Evolutionary conservation across 1,139 yeast genomes (phyloP).

Genomic region (Taphrina populina): DNA sequence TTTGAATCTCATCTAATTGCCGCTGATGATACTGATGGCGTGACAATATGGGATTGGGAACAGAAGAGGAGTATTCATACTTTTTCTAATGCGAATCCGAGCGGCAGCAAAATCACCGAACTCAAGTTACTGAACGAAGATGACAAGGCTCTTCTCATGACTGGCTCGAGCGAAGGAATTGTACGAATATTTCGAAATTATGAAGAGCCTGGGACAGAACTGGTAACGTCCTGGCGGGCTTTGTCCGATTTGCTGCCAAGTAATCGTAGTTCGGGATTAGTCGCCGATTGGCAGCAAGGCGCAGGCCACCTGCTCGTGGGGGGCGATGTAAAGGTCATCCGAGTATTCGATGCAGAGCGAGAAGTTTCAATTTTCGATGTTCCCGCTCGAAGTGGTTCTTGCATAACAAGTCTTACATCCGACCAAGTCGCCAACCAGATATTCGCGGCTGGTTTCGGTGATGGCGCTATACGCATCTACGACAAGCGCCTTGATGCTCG

Average conservation of each 20-base stretch:
- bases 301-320: slow-evolving; percentile 88
- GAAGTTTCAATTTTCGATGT: slow-evolving; percentile 83
- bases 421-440: slow-evolving; percentile 96
- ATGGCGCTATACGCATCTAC: slow-evolving; percentile 85
- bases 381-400: slow-evolving; percentile 88
- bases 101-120: slow-evolving; percentile 85
- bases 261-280: slow-evolving; percentile 76
- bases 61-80: slow-evolving; percentile 57
- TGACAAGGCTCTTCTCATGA: slow-evolving; percentile 75
- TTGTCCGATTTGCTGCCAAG: slow-evolving; percentile 78
- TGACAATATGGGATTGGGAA: slow-evolving; percentile 90
- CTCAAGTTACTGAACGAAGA: slow-evolving; percentile 86
- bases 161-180: slow-evolving; percentile 93
- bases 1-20: slow-evolving; percentile 82
- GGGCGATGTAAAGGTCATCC: slow-evolving; percentile 88
- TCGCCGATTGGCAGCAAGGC: slow-evolving; percentile 96
- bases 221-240: slow-evolving; percentile 91
- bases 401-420: slow-evolving; percentile 83
- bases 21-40: slow-evolving; percentile 79
- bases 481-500: slow-evolving; percentile 83
- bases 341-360: slow-evolving; percentile 96
- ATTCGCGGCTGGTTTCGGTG: slow-evolving; percentile 88
- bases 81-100: slow-evolving; percentile 81
- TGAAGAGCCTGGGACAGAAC: slow-evolving; percentile 57
- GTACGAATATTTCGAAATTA: slow-evolving; percentile 80